Evolutionary conservation across 2,329 filamentous ascomycete genomes (phyloP).

Genomic region (Shiraia sp.): DNA sequence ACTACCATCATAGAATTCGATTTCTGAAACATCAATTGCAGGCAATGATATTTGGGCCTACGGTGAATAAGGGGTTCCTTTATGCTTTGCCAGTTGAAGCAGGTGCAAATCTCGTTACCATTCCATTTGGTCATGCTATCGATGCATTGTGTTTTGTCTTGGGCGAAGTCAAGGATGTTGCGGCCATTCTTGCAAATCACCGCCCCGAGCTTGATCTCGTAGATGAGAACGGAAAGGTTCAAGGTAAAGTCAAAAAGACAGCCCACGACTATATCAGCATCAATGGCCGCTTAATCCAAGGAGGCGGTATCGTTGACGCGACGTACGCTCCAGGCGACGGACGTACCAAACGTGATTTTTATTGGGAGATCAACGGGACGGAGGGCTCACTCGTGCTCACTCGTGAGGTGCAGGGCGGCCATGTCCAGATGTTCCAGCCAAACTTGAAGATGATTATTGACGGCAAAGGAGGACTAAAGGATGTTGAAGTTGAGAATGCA

Average conservation of each 20-base stretch:
- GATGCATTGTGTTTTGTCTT: conserved; percentile 37
- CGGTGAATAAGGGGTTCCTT: conserved; percentile 29
- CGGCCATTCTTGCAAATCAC: conserved; percentile 29
- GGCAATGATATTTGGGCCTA: conserved; percentile 25
- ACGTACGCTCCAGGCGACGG: conserved; percentile 25
- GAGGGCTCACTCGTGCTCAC: conserved; percentile 40
- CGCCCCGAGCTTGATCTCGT: conserved; percentile 24
- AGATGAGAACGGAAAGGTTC: conserved; percentile 19
- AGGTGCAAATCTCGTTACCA: conserved; percentile 49
- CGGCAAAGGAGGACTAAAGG: conserved; percentile 37
- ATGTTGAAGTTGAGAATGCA: conserved; percentile 55
- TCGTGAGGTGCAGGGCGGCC: conserved; percentile 22
- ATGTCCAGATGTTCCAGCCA: conserved; percentile 51
- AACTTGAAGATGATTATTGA: conserved; percentile 36
- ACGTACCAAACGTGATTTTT: conserved; percentile 30
- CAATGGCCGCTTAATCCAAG: conserved; percentile 21
- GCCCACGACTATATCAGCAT: conserved; percentile 34
- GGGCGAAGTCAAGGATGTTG: conserved; percentile 31
- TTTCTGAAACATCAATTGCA: conserved; percentile 1
- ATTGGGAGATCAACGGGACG: conserved; percentile 46
- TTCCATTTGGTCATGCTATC: conserved; percentile 44
- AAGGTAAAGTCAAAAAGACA: conserved; percentile 26
- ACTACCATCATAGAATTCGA: no score
- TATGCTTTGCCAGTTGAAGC: conserved; percentile 57
- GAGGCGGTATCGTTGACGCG: conserved; percentile 28